Evolutionary conservation across 805 yeast species (phyloP).

Genomic region (Lipomyces chichibuensis): DNA sequence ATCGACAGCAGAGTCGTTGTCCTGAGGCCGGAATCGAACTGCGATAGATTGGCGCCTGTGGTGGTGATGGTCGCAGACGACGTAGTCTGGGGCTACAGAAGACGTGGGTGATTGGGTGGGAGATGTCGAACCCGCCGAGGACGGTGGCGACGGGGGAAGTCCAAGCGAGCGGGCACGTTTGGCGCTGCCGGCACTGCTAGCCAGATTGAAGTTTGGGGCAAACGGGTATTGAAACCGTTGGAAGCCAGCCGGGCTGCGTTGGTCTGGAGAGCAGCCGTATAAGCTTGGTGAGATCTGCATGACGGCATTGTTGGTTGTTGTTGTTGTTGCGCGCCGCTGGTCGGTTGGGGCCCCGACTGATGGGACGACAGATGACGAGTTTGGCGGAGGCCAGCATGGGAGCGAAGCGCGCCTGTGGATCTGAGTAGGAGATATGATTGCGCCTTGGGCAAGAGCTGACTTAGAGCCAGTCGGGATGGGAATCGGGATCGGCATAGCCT

Average conservation of each 20-base stretch:
- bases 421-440: slow-evolving; percentile 31
- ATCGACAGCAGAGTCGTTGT: slow-evolving; percentile 7
- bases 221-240: slow-evolving; percentile 1
- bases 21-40: slow-evolving; percentile 37
- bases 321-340: slow-evolving; percentile 9
- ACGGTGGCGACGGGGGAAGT: slow-evolving; percentile 6
- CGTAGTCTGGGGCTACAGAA: slow-evolving; percentile 5
- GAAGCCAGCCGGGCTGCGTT: slow-evolving; percentile 22
- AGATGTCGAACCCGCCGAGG: not conserved
- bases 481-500: slow-evolving; percentile 22
- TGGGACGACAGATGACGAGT: not conserved
- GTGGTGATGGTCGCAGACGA: slow-evolving; percentile 38
- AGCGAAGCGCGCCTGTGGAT: slow-evolving; percentile 21
- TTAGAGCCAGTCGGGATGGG: slow-evolving; percentile 26
- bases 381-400: slow-evolving; percentile 18
- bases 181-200: not conserved
- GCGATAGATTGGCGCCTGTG: slow-evolving; percentile 41
- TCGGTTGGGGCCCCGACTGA: not conserved
- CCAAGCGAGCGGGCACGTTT: not conserved
- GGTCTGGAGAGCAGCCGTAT: slow-evolving; percentile 28
- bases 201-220: not conserved
- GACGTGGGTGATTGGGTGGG: not conserved
- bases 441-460: slow-evolving; percentile 18
- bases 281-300: slow-evolving; percentile 19
- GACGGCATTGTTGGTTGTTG: slow-evolving; percentile 2